A percentile compares a stretch with the other conserved stretches of the same genome.
Evolutionary conservation across 164 flowering plant genomes (phyloP).

Genomic region (Annona squamosa): DNA sequence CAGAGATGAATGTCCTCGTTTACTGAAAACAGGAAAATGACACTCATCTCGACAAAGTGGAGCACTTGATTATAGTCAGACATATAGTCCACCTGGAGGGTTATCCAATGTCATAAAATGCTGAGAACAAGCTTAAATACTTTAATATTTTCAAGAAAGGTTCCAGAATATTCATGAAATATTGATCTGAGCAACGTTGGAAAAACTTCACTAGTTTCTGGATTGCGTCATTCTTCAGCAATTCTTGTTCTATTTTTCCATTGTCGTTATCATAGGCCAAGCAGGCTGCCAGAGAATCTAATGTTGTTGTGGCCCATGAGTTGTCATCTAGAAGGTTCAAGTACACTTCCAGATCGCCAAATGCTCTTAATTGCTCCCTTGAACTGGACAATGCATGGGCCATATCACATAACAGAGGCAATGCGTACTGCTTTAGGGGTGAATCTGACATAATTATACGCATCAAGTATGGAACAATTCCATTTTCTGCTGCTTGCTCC

Average conservation of each 20-base stretch:
- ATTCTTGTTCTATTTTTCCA: conserved; percentile 86
- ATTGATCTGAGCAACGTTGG: conserved; percentile 88
- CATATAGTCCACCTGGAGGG: too few relatives aligned
- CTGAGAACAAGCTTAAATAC: conserved; percentile 31
- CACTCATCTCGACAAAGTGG: too few relatives aligned
- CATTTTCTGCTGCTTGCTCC: conserved; percentile 99
- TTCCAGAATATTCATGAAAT: conserved; percentile 91
- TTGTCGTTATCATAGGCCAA: conserved; percentile 91
- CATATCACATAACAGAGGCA: conserved; percentile 95
- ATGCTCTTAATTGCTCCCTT: conserved; percentile 92
- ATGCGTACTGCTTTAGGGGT: conserved; percentile 75
- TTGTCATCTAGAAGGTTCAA: conserved; percentile 93
- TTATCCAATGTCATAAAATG: conserved; percentile 36
- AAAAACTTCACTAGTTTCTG: conserved; percentile 94
- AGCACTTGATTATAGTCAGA: too few relatives aligned
- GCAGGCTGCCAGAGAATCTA: conserved; percentile 65
- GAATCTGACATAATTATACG: conserved; percentile 75
- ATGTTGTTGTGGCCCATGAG: conserved; percentile 78
- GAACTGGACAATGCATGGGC: conserved; percentile 98
- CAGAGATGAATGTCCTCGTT: too few relatives aligned
- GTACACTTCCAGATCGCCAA: conserved; percentile 90
- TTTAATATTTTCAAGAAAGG: conserved; percentile 96
- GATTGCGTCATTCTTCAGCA: conserved; percentile 92
- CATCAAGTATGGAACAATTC: conserved; percentile 98
- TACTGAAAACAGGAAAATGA: too few relatives aligned